Base-by-base conservation (phyloP, 352 stramenopile species). In the Phytophthora syringae region DNA sequence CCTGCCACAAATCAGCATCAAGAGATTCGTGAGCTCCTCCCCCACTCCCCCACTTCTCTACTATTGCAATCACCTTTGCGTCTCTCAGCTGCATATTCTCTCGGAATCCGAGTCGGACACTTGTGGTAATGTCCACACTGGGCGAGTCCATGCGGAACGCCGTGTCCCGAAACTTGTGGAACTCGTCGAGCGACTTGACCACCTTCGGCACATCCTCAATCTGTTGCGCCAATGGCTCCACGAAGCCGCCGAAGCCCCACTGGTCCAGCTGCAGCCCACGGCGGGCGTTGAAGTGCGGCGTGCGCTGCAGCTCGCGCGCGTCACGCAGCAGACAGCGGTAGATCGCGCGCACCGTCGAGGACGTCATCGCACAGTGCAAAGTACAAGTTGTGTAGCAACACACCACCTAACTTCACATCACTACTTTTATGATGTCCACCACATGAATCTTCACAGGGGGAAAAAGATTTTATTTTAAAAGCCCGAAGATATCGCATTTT, bases 311-410 rank as follows among this genome's bases (percentile, higher is more conserved):
- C 44, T 84, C 75, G 10, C 49, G 60, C 15, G 78, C 79, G 53
- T 94, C 84, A 20, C 72, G 72, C 56, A 94, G 77, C 52, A 94
- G 64, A 64, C 77, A 88, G 25, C 82, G 77, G 69, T 92, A 94
- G 56, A 92, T 85, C 25, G 80, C 74, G 16, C 68, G 70, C 44
- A 87, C 52, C 3, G 74, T 82, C 42, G 78, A 51, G 2, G 74
- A 32, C 79, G 86, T 89, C 18, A 21, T 50, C 36, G 28, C 13
- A 9, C 22, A 24, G 21, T 32, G 25, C 20, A 24, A 42, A 9
- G 9, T 52, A 13, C 49, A 54, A 54, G 13, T 62, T 1, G 39
- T 53, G 47, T 59, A 11, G 0, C 4, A 4, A 1, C 7, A 53
- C 28, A 53, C 34, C 7, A 49, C 27, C 27, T 32, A 32, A 32